Conservation (phyloP, 176 grass and related monocot species). For the Raddia guianensis region DNA sequence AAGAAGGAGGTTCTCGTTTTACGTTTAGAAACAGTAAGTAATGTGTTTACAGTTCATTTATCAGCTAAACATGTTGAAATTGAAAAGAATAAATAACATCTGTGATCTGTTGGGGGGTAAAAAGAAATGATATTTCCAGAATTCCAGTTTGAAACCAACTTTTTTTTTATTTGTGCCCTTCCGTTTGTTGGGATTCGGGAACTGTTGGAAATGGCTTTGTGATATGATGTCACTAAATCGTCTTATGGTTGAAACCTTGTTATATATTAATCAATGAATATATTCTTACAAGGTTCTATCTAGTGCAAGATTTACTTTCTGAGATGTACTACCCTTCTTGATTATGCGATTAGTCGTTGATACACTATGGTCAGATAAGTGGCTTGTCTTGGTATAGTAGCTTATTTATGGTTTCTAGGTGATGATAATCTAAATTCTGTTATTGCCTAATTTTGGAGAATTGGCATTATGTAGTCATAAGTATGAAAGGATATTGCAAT, state of each 20-base stretch:
- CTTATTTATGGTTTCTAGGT: conserved; percentile 6
- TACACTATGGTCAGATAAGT: not conserved
- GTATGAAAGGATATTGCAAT: not conserved
- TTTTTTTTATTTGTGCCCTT: not conserved
- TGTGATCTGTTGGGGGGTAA: not conserved
- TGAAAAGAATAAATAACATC: conserved; percentile 14
- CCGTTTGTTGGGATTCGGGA: not conserved
- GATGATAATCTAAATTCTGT: not conserved
- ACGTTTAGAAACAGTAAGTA: conserved; percentile 88
- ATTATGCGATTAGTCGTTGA: not conserved
- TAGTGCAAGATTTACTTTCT: not conserved
- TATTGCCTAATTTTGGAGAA: not conserved
- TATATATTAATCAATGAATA: not conserved
- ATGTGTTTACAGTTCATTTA: conserved; percentile 31
- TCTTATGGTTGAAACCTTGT: not conserved
- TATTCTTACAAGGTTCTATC: not conserved
- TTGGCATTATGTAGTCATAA: not conserved
- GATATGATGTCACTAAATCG: not conserved
- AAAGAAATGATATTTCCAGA: not conserved
- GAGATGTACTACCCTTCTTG: not conserved
- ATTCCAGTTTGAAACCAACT: not conserved
- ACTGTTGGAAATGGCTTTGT: not conserved
- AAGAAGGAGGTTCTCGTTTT: conserved; percentile 99
- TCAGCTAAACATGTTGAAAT: conserved; percentile 14
- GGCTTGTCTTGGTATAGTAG: not conserved